A percentile compares a stretch with the other conserved stretches of the same genome.
Conservation (phyloP, 2,329 filamentous ascomycete genomes). For the Fusarium gaditjirri region DNA sequence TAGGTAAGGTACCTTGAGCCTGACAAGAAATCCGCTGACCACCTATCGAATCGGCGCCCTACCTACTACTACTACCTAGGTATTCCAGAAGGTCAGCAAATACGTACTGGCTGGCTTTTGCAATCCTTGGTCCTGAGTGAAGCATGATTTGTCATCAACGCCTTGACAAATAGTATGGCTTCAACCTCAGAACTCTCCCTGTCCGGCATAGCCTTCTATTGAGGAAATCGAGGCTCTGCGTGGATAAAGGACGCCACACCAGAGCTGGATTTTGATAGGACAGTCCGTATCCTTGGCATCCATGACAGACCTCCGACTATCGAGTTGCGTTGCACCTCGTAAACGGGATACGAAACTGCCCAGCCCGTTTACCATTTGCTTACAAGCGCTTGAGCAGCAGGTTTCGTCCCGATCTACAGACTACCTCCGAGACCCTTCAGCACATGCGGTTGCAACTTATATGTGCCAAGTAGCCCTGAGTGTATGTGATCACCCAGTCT, state of each 20-base stretch:
- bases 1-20: neutral
- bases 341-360: conserved; percentile 10
- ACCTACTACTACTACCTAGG: no score
- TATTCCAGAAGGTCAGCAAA: conserved; percentile 27
- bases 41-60: conserved; percentile 9
- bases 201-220: neutral
- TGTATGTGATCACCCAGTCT: neutral
- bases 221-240: neutral
- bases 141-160: neutral
- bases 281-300: conserved; percentile 10
- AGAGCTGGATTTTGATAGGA: conserved; percentile 12
- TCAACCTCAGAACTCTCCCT: neutral
- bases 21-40: conserved; percentile 18
- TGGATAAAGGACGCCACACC: neutral
- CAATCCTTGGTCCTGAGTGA: neutral
- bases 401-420: neutral
- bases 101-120: neutral
- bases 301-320: neutral
- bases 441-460: neutral
- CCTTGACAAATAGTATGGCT: neutral
- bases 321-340: neutral
- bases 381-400: conserved; percentile 11
- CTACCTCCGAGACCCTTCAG: neutral
- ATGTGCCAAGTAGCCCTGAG: neutral
- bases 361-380: neutral